Base-by-base conservation (phyloP, 148 eudicot genomes). In the Chenopodium album region DNA sequence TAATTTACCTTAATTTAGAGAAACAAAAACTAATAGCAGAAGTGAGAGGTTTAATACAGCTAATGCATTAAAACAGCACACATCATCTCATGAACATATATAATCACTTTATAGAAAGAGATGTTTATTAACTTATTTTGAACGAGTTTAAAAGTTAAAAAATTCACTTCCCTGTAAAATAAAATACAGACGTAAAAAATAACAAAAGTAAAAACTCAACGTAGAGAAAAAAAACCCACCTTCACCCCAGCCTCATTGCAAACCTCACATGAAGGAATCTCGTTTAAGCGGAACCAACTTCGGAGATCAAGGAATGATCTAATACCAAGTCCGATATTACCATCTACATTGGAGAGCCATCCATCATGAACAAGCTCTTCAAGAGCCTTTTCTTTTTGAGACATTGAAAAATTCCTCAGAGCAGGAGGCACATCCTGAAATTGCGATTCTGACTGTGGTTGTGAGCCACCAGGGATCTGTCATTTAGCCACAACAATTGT, bases 251-350 rank as follows among this genome's bases (percentile, higher is more conserved):
- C 97, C 86, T 96, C 99, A 76, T 96, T 96, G 90, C 99, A 96
- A 75, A 90, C 92, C 71, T 89, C 94, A 84, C 99, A 96, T 31
- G 89, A 83, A 79, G 95, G 92, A 78, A 96, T 89, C 72, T 94
- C 99, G 82, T 89, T 92, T 70, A 78, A 77, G 76, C 86, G 94
- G 81, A 96, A 96, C 99, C 99, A 96, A 88, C 97, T 88, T 71
- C 99, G 94, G 69, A 94, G 92, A 88, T 96, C 99, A 73, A 96
- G 94, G 71, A 96, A 94, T 74, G 99, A 96, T 89, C 98, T 89
- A 79, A 90, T 87, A 70, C 99, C 98, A 67, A 96, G 89, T 76
- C 99, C 99, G 77, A 96, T 84, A 22, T 84, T 85, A 76, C 92
- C 94, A 82, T 90, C 91, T 76, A 93, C 56, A 50, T 86, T 83